Conservation (phyloP, 2,329 filamentous ascomycete genomes). For the Alternaria sp. region DNA sequence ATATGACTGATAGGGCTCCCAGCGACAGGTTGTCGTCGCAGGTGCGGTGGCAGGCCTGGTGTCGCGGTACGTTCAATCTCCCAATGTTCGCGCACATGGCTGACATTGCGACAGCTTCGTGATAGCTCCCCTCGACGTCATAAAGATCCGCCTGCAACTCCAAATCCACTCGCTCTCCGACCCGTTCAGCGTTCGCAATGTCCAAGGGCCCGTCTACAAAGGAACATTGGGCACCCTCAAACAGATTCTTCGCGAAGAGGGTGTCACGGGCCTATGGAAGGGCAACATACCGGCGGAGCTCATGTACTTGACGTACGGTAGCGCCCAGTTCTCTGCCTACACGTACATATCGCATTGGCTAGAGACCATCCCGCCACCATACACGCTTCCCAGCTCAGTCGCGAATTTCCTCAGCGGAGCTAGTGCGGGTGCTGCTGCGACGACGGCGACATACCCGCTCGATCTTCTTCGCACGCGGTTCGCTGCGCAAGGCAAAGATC, state of each 20-base stretch:
- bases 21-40: constrained; percentile 68
- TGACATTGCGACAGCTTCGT: constrained; percentile 69
- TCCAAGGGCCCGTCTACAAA: constrained; percentile 65
- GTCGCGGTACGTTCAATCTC: constrained; percentile 69
- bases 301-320: constrained; percentile 90
- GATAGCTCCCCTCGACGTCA: constrained; percentile 92
- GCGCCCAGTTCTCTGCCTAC: constrained; percentile 89
- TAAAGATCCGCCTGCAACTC: constrained; percentile 97
- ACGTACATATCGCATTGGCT: constrained; percentile 74
- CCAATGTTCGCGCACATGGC: not conserved
- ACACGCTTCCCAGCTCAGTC: constrained; percentile 65
- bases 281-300: constrained; percentile 95
- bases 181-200: constrained; percentile 63
- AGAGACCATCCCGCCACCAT: constrained; percentile 55
- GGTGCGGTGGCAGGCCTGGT: constrained; percentile 81
- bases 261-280: constrained; percentile 89
- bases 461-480: constrained; percentile 94
- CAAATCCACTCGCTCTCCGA: constrained; percentile 85
- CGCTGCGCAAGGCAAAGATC: constrained; percentile 85
- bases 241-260: constrained; percentile 80
- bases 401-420: constrained; percentile 87
- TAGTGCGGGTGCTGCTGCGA: constrained; percentile 80
- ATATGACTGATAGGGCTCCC: constrained; percentile 61
- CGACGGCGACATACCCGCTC: constrained; percentile 85
- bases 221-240: constrained; percentile 78